Percentiles rank a stretch among this genome's conserved stretches.
Evolutionary conservation across 257 asterid species (phyloP).

Genomic region (Solanum okadae): DNA sequence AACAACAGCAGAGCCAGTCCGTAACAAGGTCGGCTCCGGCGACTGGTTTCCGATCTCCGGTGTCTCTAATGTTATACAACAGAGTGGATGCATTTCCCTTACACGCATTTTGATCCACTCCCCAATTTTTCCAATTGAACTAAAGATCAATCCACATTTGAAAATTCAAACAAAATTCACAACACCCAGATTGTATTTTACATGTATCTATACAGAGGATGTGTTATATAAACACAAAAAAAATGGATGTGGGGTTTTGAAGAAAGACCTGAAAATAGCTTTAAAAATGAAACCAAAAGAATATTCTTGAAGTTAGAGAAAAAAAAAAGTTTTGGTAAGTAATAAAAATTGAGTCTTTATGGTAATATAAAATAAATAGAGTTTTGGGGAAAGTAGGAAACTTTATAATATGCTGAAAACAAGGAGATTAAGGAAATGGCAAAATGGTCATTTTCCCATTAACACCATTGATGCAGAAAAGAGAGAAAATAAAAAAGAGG

Average conservation of each 20-base stretch:
- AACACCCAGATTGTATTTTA: slow-evolving; percentile 8
- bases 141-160: background rate
- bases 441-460: slow-evolving; percentile 6
- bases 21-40: slow-evolving; percentile 56
- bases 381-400: background rate
- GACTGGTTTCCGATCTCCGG: slow-evolving; percentile 50
- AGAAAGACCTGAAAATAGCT: slow-evolving; percentile 15
- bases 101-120: slow-evolving; percentile 48
- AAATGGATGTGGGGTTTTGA: background rate
- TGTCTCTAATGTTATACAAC: slow-evolving; percentile 77
- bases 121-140: background rate
- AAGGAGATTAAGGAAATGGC: background rate
- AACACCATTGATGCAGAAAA: background rate
- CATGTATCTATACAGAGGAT: background rate
- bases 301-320: background rate
- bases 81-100: slow-evolving; percentile 87
- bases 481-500: background rate
- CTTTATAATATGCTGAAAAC: background rate
- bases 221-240: background rate
- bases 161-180: background rate
- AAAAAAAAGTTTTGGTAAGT: background rate
- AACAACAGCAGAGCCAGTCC: slow-evolving; percentile 68
- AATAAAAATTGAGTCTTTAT: slow-evolving; percentile 5
- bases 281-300: slow-evolving; percentile 27
- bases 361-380: background rate